phyloP scores from a whole-genome alignment of 2,329 filamentous ascomycete genomes.

The Claviceps purpurea region DNA sequence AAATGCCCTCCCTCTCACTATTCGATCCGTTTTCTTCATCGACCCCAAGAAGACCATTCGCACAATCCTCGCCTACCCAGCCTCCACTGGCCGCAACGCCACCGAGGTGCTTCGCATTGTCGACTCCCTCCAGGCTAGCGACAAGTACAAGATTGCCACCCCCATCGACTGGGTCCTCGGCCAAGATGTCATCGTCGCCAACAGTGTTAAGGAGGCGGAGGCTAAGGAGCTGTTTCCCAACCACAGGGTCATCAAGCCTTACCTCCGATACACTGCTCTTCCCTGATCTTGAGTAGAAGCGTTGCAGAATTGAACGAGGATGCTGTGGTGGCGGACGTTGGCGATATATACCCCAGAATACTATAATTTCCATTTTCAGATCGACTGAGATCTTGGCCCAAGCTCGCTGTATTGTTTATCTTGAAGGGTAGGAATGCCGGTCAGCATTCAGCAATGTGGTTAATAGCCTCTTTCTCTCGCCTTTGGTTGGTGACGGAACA shows the following conservation, averaged over 20 bases:
- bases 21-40: constrained; percentile 89
- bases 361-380: no score
- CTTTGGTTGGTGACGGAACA: no score
- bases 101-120: constrained; percentile 66
- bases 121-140: constrained; percentile 68
- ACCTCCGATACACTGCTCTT: constrained; percentile 60
- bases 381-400: background rate
- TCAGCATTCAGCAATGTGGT: no score
- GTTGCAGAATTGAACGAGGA: background rate
- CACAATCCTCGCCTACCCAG: constrained; percentile 83
- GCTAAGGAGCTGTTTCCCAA: constrained; percentile 81
- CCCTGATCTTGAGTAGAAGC: constrained; percentile 34
- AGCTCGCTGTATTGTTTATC: background rate
- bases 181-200: constrained; percentile 86
- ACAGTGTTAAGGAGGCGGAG: constrained; percentile 67
- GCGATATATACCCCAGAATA: no score
- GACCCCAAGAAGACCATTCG: constrained; percentile 90
- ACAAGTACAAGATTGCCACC: constrained; percentile 78
- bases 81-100: constrained; percentile 75
- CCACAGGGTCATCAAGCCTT: constrained; percentile 53
- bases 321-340: no score
- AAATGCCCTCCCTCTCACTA: constrained; percentile 82
- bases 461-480: no score
- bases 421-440: background rate
- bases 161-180: constrained; percentile 85